A percentile compares a stretch with the other conserved stretches of the same genome.
phyloP scores from a whole-genome alignment of 2,329 filamentous ascomycete genomes.

The Sclerotinia spermophila region DNA sequence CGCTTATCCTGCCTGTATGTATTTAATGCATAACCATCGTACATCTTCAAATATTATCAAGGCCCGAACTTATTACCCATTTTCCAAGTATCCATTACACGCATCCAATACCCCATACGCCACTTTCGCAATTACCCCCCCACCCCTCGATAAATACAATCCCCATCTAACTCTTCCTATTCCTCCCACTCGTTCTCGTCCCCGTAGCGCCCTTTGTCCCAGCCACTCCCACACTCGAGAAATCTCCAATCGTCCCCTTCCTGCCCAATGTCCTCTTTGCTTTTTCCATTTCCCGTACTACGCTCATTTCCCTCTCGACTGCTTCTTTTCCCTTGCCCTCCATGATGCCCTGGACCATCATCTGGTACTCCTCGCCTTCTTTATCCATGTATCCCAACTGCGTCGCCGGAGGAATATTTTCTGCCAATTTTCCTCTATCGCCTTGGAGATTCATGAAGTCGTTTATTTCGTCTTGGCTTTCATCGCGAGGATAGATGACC shows the following conservation, averaged over 20 bases:
- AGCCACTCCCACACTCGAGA: neutral
- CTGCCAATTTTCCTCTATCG: neutral
- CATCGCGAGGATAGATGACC: conserved; percentile 28
- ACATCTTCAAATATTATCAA: neutral
- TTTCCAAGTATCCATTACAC: neutral
- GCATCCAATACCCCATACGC: too few relatives aligned
- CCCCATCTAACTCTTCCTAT: neutral
- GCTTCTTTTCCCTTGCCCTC: conserved; percentile 30
- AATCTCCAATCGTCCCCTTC: conserved; percentile 8
- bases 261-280: neutral
- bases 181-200: neutral
- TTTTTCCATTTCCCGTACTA: conserved; percentile 23
- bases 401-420: conserved; percentile 20
- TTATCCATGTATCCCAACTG: conserved; percentile 37
- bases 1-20: neutral
- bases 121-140: neutral
- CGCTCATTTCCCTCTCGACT: conserved; percentile 12
- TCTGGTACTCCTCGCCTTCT: conserved; percentile 32
- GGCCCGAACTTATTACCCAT: neutral
- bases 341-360: conserved; percentile 35
- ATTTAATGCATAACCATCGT: neutral
- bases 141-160: neutral
- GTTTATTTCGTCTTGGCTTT: neutral
- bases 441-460: conserved; percentile 8
- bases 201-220: neutral